Conservation (phyloP, 768 basidiomycete species). For the Mycena metata region DNA sequence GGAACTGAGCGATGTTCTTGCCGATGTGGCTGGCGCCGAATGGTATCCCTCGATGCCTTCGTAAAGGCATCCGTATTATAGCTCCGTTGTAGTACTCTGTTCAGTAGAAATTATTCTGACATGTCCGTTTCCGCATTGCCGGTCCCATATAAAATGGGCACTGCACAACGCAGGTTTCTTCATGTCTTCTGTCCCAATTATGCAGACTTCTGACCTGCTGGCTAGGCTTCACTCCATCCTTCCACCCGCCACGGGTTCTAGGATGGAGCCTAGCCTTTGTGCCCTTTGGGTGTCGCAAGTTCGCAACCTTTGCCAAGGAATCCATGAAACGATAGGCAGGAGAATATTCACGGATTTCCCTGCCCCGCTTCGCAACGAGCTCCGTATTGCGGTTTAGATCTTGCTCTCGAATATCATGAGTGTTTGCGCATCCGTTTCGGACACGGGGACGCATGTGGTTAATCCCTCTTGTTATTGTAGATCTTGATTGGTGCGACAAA, state of each 20-base stretch:
- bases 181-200: not conserved
- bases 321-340: not conserved
- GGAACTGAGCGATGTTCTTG: not conserved
- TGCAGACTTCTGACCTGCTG: not conserved
- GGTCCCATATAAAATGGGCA: too few relatives aligned
- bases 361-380: not conserved
- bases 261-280: not conserved
- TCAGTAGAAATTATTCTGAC: too few relatives aligned
- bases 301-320: not conserved
- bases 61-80: too few relatives aligned
- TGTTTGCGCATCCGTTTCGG: not conserved
- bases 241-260: not conserved
- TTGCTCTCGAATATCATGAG: not conserved
- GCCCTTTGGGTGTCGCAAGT: not conserved
- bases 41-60: too few relatives aligned
- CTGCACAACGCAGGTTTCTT: too few relatives aligned
- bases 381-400: not conserved
- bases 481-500: not conserved
- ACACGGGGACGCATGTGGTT: too few relatives aligned
- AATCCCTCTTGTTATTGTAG: too few relatives aligned
- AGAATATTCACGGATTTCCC: not conserved
- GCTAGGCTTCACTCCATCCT: not conserved
- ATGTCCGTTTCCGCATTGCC: too few relatives aligned
- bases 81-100: too few relatives aligned
- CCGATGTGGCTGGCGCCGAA: too few relatives aligned